Conservation (phyloP, 1,284 basidiomycete species). For the Cystobasidium slooffiae region DNA sequence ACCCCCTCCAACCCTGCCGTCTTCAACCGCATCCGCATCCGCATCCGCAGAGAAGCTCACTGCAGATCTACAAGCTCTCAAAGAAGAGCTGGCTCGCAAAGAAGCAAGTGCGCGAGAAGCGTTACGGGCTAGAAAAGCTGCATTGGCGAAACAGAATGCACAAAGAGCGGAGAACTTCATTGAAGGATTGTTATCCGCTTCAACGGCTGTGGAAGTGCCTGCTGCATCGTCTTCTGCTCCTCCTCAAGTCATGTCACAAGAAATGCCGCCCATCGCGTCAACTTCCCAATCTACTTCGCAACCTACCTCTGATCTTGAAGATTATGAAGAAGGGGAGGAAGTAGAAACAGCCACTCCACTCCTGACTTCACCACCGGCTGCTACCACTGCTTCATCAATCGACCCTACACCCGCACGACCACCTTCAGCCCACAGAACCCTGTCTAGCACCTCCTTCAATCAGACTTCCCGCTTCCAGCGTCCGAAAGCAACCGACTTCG, state of each 20-base stretch:
- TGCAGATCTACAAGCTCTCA: not conserved
- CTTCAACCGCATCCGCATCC: not conserved
- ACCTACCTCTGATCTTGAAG: not conserved
- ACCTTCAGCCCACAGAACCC: too few species aligned
- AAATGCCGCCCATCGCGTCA: not conserved
- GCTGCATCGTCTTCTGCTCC: not conserved
- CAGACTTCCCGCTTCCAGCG: slow-evolving; percentile 3
- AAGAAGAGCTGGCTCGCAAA: slow-evolving; percentile 23
- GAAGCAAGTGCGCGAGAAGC: slow-evolving; percentile 23
- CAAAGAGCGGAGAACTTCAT: slow-evolving; percentile 19
- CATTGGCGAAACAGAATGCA: slow-evolving; percentile 29
- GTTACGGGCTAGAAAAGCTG: slow-evolving; percentile 29
- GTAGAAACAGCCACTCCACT: not conserved
- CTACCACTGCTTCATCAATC: too few species aligned
- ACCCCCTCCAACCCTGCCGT: not conserved
- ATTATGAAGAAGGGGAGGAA: slow-evolving; percentile 4
- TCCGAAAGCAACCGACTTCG: slow-evolving; percentile 42
- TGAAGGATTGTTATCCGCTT: slow-evolving; percentile 7
- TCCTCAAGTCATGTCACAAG: not conserved
- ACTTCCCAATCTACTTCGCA: not conserved
- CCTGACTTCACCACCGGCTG: too few species aligned
- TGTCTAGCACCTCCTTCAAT: not conserved
- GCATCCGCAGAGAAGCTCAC: not conserved
- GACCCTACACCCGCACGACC: too few species aligned
- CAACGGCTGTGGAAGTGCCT: not conserved